These are phyloP conservation scores for Erysimum pusillum DNA, from an alignment of 441 rosid species.

Conservation along the genomic window DNA sequence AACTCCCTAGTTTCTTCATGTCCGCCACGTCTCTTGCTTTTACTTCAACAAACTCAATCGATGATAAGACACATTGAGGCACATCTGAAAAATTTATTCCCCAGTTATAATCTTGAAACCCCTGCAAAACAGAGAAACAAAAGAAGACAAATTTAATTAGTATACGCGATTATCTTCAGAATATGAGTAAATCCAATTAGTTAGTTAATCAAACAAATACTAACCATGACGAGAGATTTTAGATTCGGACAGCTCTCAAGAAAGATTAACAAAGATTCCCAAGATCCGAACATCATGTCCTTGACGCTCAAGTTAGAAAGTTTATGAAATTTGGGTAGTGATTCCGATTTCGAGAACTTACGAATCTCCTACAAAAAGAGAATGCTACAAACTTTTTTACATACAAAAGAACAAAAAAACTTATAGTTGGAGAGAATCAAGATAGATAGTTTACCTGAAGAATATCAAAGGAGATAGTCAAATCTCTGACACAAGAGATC, in stretches of 20 bases:
- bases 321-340: neutral
- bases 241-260: constrained; percentile 27
- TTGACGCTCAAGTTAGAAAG: constrained; percentile 28
- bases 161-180: neutral
- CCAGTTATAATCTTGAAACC: neutral
- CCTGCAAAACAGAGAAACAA: constrained; percentile 1
- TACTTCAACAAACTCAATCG: constrained; percentile 24
- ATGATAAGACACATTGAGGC: constrained; percentile 23
- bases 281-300: neutral
- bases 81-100: neutral
- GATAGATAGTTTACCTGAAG: constrained; percentile 17
- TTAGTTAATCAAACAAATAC: neutral
- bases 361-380: neutral
- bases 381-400: constrained; percentile 4
- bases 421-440: neutral
- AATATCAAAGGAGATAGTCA: constrained; percentile 24
- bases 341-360: neutral
- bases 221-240: constrained; percentile 5
- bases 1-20: constrained; percentile 17
- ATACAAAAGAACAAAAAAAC: neutral
- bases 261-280: constrained; percentile 18
- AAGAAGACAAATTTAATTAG: neutral
- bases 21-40: constrained; percentile 6
- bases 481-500: constrained; percentile 8
- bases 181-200: neutral